These are phyloP conservation scores for Porogramme epimiltina DNA, from an alignment of 1,284 basidiomycete species.

Conservation along the genomic window DNA sequence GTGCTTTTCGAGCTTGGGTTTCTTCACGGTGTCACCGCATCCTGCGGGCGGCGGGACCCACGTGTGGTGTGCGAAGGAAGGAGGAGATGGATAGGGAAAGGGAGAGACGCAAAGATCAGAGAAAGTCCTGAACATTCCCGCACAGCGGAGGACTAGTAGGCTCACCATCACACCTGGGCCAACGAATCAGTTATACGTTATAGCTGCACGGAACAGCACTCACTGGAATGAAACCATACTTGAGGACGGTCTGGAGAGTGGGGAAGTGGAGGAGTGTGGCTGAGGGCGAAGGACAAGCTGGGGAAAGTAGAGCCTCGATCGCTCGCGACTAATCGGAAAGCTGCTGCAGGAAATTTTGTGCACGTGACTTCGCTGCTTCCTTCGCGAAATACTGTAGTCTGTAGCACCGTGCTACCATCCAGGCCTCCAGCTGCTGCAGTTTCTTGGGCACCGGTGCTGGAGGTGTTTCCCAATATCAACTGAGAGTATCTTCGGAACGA, in stretches of 20 bases:
- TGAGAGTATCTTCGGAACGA: too few relatives aligned
- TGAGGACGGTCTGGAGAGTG: background rate
- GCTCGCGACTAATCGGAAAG: slow-evolving; percentile 11
- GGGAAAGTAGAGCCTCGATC: too few relatives aligned
- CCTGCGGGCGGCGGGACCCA: slow-evolving; percentile 45
- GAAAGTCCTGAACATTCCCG: slow-evolving; percentile 10
- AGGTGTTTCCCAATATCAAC: too few relatives aligned
- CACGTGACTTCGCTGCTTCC: slow-evolving; percentile 15
- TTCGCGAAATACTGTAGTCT: too few relatives aligned
- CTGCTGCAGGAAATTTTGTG: slow-evolving; percentile 17
- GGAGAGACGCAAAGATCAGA: slow-evolving; percentile 7
- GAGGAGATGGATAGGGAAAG: background rate
- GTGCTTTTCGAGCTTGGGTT: slow-evolving; percentile 86
- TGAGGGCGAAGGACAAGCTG: too few relatives aligned
- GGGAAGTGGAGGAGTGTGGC: background rate
- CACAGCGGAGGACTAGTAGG: slow-evolving; percentile 4
- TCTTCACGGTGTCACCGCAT: slow-evolving; percentile 87
- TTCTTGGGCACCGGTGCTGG: too few relatives aligned
- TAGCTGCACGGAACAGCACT: slow-evolving; percentile 19
- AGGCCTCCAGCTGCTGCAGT: too few relatives aligned
- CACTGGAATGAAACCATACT: slow-evolving; percentile 64
- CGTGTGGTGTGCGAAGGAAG: background rate
- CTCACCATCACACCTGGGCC: slow-evolving; percentile 50
- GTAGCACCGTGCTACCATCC: too few relatives aligned
- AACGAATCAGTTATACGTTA: background rate